phyloP scores from a whole-genome alignment of 2,329 filamentous ascomycete species.

The Penicillium oxalicum region DNA sequence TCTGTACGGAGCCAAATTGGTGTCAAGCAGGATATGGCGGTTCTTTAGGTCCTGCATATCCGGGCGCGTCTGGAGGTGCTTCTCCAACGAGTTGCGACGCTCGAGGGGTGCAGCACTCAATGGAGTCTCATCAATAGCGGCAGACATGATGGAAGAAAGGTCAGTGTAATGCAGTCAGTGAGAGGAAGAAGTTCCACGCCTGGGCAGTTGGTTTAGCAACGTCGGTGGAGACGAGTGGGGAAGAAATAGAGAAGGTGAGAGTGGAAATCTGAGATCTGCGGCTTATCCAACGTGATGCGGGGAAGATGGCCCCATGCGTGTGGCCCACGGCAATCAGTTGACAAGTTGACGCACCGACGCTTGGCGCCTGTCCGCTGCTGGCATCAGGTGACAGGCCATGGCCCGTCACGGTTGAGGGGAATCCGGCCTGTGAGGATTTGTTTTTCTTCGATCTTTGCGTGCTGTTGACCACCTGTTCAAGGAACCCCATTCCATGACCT shows the following conservation, averaged over 20 bases:
- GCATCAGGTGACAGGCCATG: too few species aligned
- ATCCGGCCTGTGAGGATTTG: not conserved
- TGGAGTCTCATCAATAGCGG: conserved; percentile 50
- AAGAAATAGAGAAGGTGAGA: too few species aligned
- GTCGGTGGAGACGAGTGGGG: too few species aligned
- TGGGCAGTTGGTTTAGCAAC: too few species aligned
- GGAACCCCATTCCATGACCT: too few species aligned
- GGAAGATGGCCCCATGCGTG: too few species aligned
- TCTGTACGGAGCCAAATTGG: conserved; percentile 59
- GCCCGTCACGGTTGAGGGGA: conserved; percentile 5
- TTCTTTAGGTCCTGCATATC: conserved; percentile 61
- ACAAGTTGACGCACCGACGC: conserved; percentile 2
- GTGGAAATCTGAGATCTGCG: too few species aligned
- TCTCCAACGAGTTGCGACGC: conserved; percentile 63
- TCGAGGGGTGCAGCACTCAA: conserved; percentile 49
- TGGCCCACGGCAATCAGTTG: too few species aligned
- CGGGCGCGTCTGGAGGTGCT: conserved; percentile 65
- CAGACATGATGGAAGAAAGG: not conserved
- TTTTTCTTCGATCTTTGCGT: too few species aligned
- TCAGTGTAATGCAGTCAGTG: not conserved
- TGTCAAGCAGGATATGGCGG: conserved; percentile 62
- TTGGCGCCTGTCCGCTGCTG: conserved; percentile 9
- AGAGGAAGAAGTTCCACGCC: not conserved
- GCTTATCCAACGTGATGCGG: too few species aligned
- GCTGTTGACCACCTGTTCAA: too few species aligned